Evolutionary conservation across 2,329 filamentous ascomycete species (phyloP).

Genomic region (Colletotrichum lupini): DNA sequence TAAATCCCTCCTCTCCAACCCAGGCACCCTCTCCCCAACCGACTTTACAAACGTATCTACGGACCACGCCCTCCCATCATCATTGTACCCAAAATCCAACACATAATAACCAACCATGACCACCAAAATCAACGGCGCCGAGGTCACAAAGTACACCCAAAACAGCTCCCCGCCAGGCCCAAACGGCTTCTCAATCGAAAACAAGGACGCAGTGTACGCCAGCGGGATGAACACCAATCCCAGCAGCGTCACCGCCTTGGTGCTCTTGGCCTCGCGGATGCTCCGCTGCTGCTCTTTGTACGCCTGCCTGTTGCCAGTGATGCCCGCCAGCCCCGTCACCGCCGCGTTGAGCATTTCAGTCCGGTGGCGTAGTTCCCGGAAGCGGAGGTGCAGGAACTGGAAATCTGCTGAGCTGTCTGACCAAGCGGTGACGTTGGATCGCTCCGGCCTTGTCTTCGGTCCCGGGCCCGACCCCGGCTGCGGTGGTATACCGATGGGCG

Average conservation of each 20-base stretch:
- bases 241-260: slow-evolving; percentile 39
- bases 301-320: slow-evolving; percentile 40
- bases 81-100: slow-evolving; percentile 40
- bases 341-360: slow-evolving; percentile 39
- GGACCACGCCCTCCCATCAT: slow-evolving; percentile 38
- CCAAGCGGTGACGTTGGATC: slow-evolving; percentile 19
- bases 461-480: background rate
- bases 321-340: slow-evolving; percentile 39
- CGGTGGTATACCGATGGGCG: background rate
- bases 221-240: slow-evolving; percentile 41
- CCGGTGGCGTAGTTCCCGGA: slow-evolving; percentile 39
- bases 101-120: slow-evolving; percentile 36
- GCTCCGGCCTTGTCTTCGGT: background rate
- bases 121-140: slow-evolving; percentile 36
- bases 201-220: slow-evolving; percentile 37
- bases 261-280: slow-evolving; percentile 40
- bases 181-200: slow-evolving; percentile 39
- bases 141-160: slow-evolving; percentile 39
- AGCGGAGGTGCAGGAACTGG: slow-evolving; percentile 38
- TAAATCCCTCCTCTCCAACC: background rate
- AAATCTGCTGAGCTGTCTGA: slow-evolving; percentile 37
- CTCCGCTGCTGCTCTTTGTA: slow-evolving; percentile 40
- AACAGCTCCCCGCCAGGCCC: slow-evolving; percentile 36
- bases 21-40: background rate
- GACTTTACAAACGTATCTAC: slow-evolving; percentile 30